Evolutionary conservation across 441 rosid species (phyloP), one percentile per base, ranked within the genome.

Genomic region (Euphorbia celastroides): DNA sequence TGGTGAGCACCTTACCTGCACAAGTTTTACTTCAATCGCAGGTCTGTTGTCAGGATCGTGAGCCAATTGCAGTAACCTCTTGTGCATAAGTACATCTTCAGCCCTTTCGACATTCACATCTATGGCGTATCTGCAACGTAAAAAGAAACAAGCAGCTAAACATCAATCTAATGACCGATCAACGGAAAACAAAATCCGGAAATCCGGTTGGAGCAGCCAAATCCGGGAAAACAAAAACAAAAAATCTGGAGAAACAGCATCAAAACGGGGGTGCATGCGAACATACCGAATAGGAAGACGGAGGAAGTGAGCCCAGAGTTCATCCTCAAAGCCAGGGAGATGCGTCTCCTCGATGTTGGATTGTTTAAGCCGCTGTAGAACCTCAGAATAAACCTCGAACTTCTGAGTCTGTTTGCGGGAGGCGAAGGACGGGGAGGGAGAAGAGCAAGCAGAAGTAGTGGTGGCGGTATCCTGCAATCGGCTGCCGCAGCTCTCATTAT

Each of bases 91-190:
- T 11, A 94, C 99, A 75, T 91, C 97, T 72, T 89, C 98, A n/a
- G 99, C 96, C 65, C 95, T 86, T 82, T 88, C 98, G 73, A 86
- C 96, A 77, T 91, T 93, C 27, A 94, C 99, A 79, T 94, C 96
- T 55, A 89, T 46, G 9, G 97, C 96, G 61, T 94, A 94, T 62
- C 97, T 93, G 46, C 34, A 26, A 23, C 27, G 16, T 32, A 46
- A 26, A 57, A 46, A 57, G 51, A 46, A 46, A 50, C 26, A 28
- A 41, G 17, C 57, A n/a, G 12, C 57, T 28, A 59, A 27, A 34
- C 63, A 27, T 26, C 28, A 22, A 58, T 2, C 11, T 26, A 9
- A 41, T 64, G n/a, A 60, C 9, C 8, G 28, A 25, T 56, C 1
- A 13, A 19, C 9, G 16, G 4, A 10, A 55, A 28, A 27, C 12